Evolutionary conservation across 2,329 filamentous ascomycete species (phyloP), one percentile per base, ranked within the genome.

Genomic region (Dactylellina leptospora): DNA sequence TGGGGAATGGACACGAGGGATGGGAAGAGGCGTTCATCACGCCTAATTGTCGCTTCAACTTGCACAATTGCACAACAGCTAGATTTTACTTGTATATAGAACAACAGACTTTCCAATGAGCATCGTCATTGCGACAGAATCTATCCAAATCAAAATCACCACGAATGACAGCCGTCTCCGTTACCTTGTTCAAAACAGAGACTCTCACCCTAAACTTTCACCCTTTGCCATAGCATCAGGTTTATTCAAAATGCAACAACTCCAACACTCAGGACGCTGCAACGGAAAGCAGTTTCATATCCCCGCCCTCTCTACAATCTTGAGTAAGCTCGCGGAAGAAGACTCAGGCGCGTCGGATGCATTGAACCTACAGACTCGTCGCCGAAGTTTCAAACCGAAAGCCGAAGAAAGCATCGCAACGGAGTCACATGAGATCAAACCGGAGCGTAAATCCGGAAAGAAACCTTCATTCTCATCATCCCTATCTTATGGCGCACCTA

Each of bases 11-110:
- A 36, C 22, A 53, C 22, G 50, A 40, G 27, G 60, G 25, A 58
- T 25, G 23, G 54, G 28, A 33, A 38, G 47, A 33, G 42, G 61
- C 61, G 61, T 66, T 66, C 61, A 66, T 50, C 61, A 66, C 61
- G 61, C 61, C 61, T 8, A 16, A 55, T 36, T 42, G 13, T 63
- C 20, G 22, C 8, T 27, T 27, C 11, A 48, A 30, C 9, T 47
- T 11, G 30, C 20, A 38, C 16, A 11, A 3, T 38, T 44, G 11
- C n/a, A 44, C 16, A 22, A 9, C 40, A 18, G 16, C 3, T 44
- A 11, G 2, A 11, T 33, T 53, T 53, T 50, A 2, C 38, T 10
- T 53, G 48, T 53, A 36, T 13, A 36, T 53, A 53, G 27, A 53
- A 13, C 33, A 38, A 38, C 3, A 10, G 16, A 11, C 11, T n/a